Evolutionary conservation across 495 filamentous ascomycete genomes (phyloP), one percentile per base, ranked within the genome.

Genomic region (Trichoderma reesei): DNA sequence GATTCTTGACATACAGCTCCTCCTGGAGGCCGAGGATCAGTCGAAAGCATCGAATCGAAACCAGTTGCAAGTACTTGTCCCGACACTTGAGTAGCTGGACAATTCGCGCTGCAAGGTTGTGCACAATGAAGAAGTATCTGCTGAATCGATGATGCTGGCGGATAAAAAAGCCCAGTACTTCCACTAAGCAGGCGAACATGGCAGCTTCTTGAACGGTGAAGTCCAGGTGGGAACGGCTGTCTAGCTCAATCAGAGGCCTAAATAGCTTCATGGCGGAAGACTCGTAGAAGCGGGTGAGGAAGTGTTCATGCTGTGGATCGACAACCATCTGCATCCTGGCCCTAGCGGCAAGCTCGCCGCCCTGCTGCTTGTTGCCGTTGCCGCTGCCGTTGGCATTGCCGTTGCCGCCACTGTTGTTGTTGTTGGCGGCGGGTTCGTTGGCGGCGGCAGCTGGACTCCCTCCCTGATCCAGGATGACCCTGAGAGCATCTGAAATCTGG

Each of bases 401-500:
- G 59, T 11, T 11, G 13, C 38, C 20, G 59, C 59, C 59, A 38
- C 6, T 37, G 13, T 38, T 38, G 59, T 13, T 13, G 36, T 42
- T 34, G 6, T 41, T n/a, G n/a, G 2, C 65, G 80, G 90, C 89
- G 64, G 77, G 76, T 70, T 90, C 79, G 61, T 81, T 76, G 63
- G 96, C 91, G 66, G 78, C 77, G 14, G 76, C 72, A 20, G 80
- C n/a, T n/a, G n/a, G 70, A 8, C 80, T 75, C 20, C 80, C 76
- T 26, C 86, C 84, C n/a, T 91, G 91, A 69, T 98, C 95, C 18
- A 98, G 82, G 33, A 98, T 79, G 20, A 98, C 87, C 74, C 96
- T 97, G 72, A 98, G 88, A 34, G 94, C 90, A 76, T 98, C 94
- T 11, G 94, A 90, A 69, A 98, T 88, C 71, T 98, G 95, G 36